Base-by-base conservation (phyloP, 108 stramenopile genomes). In the Pseudonitzschia multistriata region DNA sequence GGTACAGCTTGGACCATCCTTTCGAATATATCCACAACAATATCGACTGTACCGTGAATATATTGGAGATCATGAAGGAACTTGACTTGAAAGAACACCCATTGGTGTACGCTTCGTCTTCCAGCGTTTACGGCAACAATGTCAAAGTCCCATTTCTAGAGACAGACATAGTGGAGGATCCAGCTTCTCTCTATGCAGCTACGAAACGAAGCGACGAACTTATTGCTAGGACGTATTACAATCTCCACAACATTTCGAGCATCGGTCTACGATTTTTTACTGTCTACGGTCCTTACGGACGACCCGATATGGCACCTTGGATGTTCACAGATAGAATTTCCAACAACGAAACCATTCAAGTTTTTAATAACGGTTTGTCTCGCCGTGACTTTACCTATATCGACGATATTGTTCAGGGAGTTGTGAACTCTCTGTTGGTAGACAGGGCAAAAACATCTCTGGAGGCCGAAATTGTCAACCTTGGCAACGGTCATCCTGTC, bases 301-400 rank as follows among this genome's bases (percentile, higher is more conserved):
- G 50, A 29, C 96, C 97, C 14, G 97, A 98, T 80, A 98, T 98
- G 97, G 97, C 97, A 0, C 96, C 97, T 5, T 97, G 88, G 88
- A 96, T 96, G 72, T 99, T 98, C 72, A 96, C 97, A 30, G 93
- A 98, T 77, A 90, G 94, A 30, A 85, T 99, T 29, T 82, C 77
- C 60, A 84, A 88, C 36, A 96, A 97, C 8, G 33, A 89, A 66
- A 90, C 92, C 63, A 87, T 99, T 45, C 86, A 93, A 69, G 91
- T 97, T 74, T 99, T 95, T 77, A 97, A 97, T 10, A 97, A 98
- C 74, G 98, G 97, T 13, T 83, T 88, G 29, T 40, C 85, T 80
- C 29, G 74, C 29, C 84, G 97, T 28, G 94, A 95, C 72, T 97
- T 93, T 76, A 96, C 94, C 22, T 96, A 94, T 74, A 80, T 98